A percentile compares a stretch with the other conserved stretches of the same genome.
Conservation (phyloP, 2,329 filamentous ascomycete genomes). For the Furcasterigmium furcatum region DNA sequence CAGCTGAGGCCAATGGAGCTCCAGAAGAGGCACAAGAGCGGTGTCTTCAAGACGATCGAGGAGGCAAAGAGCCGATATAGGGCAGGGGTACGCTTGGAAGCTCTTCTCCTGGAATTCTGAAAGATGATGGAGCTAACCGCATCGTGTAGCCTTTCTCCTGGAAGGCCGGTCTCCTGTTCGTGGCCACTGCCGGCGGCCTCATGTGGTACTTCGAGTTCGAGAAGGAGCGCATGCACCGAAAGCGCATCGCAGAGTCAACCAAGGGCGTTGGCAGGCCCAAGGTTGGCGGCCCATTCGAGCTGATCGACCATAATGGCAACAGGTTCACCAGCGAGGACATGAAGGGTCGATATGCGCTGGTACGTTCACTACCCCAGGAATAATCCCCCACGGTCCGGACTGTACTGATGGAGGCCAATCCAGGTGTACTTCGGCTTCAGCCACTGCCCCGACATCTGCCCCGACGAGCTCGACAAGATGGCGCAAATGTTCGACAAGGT, state of each 20-base stretch:
- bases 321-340: constrained; percentile 76
- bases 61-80: constrained; percentile 56
- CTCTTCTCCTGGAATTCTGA: constrained; percentile 81
- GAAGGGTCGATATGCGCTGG: constrained; percentile 81
- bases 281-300: constrained; percentile 82
- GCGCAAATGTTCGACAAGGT: constrained; percentile 84
- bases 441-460: constrained; percentile 97
- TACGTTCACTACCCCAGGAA: constrained; percentile 33
- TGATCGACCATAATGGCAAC: constrained; percentile 79
- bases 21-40: constrained; percentile 35
- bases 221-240: constrained; percentile 85
- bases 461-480: constrained; percentile 99
- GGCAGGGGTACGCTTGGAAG: constrained; percentile 54
- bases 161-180: constrained; percentile 84
- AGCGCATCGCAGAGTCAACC: constrained; percentile 83
- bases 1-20: constrained; percentile 26
- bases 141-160: constrained; percentile 78
- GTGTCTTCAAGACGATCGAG: constrained; percentile 48
- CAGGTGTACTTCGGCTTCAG: constrained; percentile 98
- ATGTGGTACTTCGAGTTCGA: constrained; percentile 91
- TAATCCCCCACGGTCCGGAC: too few relatives aligned
- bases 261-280: constrained; percentile 93
- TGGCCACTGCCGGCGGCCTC: constrained; percentile 72
- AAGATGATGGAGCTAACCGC: too few relatives aligned
- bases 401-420: background rate